Evolutionary conservation across 1,284 basidiomycete species (phyloP).

Genomic region (Rhodotorula mucilaginosa): DNA sequence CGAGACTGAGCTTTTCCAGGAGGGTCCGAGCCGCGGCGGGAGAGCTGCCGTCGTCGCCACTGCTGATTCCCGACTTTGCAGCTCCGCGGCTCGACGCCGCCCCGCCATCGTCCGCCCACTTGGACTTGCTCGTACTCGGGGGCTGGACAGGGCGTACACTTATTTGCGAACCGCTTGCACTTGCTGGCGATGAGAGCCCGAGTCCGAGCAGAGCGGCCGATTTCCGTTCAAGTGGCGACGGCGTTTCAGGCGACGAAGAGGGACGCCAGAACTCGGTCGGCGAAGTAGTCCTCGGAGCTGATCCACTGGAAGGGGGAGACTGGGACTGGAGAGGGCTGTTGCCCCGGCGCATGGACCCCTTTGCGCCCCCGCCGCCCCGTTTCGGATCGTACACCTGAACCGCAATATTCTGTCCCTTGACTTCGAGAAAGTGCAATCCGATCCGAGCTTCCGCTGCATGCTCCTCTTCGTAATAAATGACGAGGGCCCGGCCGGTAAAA

Average conservation of each 20-base stretch:
- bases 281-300: too few relatives aligned
- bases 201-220: too few relatives aligned
- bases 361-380: background rate
- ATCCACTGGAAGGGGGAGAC: background rate
- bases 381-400: constrained; percentile 30
- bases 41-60: too few relatives aligned
- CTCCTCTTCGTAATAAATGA: constrained; percentile 33
- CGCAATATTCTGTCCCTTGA: constrained; percentile 34
- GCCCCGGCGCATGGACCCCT: background rate
- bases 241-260: background rate
- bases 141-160: background rate
- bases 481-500: constrained; percentile 34
- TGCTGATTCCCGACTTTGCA: too few relatives aligned
- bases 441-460: constrained; percentile 28
- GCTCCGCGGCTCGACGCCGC: too few relatives aligned
- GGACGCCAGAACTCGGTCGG: too few relatives aligned
- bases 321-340: constrained; percentile 51
- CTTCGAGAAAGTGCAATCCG: constrained; percentile 38
- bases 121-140: background rate
- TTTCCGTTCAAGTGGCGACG: background rate
- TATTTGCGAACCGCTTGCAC: background rate
- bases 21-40: too few relatives aligned
- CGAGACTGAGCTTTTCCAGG: too few relatives aligned
- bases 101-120: background rate
- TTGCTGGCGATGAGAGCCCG: too few relatives aligned